Conservation (phyloP, 1,284 basidiomycete genomes). For the Trichosporon faecale region DNA sequence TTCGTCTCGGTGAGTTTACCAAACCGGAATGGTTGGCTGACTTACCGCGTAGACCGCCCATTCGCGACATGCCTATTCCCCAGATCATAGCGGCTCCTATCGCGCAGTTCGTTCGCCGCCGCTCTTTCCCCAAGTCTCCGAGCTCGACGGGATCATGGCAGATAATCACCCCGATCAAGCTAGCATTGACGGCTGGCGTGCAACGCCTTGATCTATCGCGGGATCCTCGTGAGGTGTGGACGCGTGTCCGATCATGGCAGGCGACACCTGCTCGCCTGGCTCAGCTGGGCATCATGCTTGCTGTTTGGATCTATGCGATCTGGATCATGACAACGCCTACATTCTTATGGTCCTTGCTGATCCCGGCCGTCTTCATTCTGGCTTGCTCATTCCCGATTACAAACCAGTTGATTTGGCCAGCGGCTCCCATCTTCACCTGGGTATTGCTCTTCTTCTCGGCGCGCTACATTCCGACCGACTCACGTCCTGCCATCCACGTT, state of each 20-base stretch:
- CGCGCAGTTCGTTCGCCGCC: background rate
- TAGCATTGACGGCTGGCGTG: slow-evolving; percentile 44
- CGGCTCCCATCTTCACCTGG: slow-evolving; percentile 81
- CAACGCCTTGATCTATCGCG: slow-evolving; percentile 71
- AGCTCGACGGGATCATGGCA: slow-evolving; percentile 4
- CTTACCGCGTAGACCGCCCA: background rate
- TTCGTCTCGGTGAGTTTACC: background rate
- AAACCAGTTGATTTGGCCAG: slow-evolving; percentile 87
- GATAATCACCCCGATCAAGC: slow-evolving; percentile 36
- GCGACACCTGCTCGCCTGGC: slow-evolving; percentile 63
- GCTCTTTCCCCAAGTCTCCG: background rate
- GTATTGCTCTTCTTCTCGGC: slow-evolving; percentile 81
- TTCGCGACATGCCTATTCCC: background rate
- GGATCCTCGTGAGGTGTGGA: slow-evolving; percentile 66
- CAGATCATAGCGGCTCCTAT: slow-evolving; percentile 3
- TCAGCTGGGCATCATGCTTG: slow-evolving; percentile 59
- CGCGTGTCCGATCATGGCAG: slow-evolving; percentile 61
- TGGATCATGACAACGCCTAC: slow-evolving; percentile 64
- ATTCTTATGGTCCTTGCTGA: slow-evolving; percentile 68
- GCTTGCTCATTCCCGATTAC: slow-evolving; percentile 80
- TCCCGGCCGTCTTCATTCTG: slow-evolving; percentile 69
- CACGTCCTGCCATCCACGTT: slow-evolving; percentile 81
- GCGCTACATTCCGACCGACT: slow-evolving; percentile 71
- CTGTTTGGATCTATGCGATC: slow-evolving; percentile 70
- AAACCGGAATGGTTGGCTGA: background rate